Conservation (phyloP, 2,329 filamentous ascomycete genomes). For the Raffaelea arxii region DNA sequence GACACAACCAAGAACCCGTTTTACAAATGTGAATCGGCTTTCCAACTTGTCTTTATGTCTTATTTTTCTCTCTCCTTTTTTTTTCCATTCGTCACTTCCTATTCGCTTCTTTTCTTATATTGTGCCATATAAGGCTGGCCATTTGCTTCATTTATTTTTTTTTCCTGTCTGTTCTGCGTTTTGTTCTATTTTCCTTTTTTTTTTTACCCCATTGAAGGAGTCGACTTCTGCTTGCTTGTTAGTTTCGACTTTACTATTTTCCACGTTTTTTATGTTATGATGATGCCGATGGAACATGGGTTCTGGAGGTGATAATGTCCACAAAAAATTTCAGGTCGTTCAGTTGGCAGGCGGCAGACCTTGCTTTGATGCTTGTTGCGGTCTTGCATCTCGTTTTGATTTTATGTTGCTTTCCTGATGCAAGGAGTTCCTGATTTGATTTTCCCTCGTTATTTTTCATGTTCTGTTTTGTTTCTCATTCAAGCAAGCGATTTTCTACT, state of each 20-base stretch:
- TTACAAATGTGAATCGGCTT: background rate
- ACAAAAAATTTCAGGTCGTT: background rate
- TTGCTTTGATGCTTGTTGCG: too few relatives aligned
- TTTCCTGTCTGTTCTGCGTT: background rate
- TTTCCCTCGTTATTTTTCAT: background rate
- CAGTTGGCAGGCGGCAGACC: background rate
- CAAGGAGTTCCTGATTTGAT: background rate
- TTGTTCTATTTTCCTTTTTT: background rate
- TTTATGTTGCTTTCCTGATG: background rate
- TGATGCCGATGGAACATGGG: too few relatives aligned
- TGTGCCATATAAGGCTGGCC: background rate
- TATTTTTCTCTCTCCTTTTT: background rate
- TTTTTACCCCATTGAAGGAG: background rate
- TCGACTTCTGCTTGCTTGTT: too few relatives aligned
- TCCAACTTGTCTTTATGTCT: background rate
- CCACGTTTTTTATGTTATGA: slow-evolving; percentile 3
- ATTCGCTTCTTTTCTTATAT: slow-evolving; percentile 1
- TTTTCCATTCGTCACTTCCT: background rate
- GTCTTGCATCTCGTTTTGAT: too few relatives aligned
- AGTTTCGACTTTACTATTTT: slow-evolving; percentile 3
- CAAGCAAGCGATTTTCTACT: too few relatives aligned
- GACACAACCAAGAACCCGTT: background rate
- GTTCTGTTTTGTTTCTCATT: background rate
- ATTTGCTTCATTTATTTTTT: background rate
- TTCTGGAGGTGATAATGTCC: background rate